Conservation (phyloP, 768 basidiomycete genomes). For the Mycena rosella region DNA sequence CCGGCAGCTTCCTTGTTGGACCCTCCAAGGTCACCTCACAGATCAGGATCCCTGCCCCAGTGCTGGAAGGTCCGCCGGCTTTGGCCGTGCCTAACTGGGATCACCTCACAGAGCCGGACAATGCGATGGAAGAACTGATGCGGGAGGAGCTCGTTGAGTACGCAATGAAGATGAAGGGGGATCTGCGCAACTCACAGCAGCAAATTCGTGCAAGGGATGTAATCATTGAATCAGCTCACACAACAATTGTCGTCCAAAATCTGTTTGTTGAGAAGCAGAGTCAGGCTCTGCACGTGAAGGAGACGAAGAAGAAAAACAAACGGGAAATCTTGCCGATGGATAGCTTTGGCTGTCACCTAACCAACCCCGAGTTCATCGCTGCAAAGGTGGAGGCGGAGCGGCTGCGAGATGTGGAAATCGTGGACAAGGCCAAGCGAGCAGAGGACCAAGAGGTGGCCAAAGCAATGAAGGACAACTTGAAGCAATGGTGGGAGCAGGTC, state of each 20-base stretch:
- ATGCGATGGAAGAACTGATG: background rate
- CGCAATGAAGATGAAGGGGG: background rate
- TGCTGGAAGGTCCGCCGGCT: too few species aligned
- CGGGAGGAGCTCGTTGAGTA: background rate
- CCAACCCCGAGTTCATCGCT: background rate
- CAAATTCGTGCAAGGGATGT: conserved; percentile 27
- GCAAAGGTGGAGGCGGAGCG: background rate
- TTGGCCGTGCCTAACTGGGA: too few species aligned
- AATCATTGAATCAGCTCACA: conserved; percentile 35
- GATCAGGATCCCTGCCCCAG: too few species aligned
- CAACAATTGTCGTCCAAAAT: conserved; percentile 39
- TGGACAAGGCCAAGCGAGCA: too few species aligned
- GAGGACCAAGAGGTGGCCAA: too few species aligned
- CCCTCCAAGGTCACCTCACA: too few species aligned
- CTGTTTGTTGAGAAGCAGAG: conserved; percentile 32
- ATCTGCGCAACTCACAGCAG: conserved; percentile 26
- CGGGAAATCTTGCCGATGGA: conserved; percentile 28
- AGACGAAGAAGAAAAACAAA: conserved; percentile 35
- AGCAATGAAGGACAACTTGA: too few species aligned
- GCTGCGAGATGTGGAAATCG: conserved; percentile 12
- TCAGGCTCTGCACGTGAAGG: conserved; percentile 34
- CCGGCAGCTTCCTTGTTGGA: too few species aligned
- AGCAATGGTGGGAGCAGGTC: too few species aligned
- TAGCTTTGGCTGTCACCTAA: conserved; percentile 32
- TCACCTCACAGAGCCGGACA: too few species aligned